Percentiles rank a stretch among this genome's conserved stretches.
These are phyloP conservation scores for Suillus tomentosus DNA, from an alignment of 768 basidiomycete genomes.

Conservation along the genomic window DNA sequence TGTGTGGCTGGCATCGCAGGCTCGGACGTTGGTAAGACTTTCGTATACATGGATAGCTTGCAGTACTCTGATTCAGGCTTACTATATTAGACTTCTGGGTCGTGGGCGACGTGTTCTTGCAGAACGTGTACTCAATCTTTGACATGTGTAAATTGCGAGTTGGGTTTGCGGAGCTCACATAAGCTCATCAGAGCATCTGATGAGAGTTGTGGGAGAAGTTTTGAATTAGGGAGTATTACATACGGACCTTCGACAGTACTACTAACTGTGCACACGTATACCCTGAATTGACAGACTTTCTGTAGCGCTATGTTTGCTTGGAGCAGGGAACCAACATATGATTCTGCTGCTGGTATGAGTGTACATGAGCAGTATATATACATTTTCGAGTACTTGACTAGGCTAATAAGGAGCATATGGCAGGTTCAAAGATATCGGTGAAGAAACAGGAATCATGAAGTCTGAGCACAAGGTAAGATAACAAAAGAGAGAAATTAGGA, in stretches of 20 bases:
- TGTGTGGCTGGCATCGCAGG: conserved; percentile 42
- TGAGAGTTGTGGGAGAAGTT: background rate
- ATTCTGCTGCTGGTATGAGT: too few relatives aligned
- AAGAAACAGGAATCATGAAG: too few relatives aligned
- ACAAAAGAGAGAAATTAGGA: too few relatives aligned
- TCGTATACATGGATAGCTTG: background rate
- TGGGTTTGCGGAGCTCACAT: conserved; percentile 42
- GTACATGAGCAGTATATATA: too few relatives aligned
- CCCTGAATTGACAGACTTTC: too few relatives aligned
- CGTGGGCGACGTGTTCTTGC: conserved; percentile 38
- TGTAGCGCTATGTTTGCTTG: too few relatives aligned
- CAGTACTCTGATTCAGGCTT: conserved; percentile 3
- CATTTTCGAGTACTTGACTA: too few relatives aligned
- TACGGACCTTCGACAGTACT: background rate
- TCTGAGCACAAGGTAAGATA: too few relatives aligned
- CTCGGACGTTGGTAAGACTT: conserved; percentile 16
- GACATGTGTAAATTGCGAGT: conserved; percentile 37
- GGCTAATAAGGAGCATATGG: too few relatives aligned
- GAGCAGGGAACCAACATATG: too few relatives aligned
- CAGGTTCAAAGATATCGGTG: too few relatives aligned
- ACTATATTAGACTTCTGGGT: conserved; percentile 30
- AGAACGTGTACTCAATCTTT: conserved; percentile 35
- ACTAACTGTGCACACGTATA: background rate
- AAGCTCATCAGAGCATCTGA: background rate
- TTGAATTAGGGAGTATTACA: background rate